These are phyloP conservation scores for Lepidium sativum DNA, from an alignment of 345 rosid species.

Conservation along the genomic window DNA sequence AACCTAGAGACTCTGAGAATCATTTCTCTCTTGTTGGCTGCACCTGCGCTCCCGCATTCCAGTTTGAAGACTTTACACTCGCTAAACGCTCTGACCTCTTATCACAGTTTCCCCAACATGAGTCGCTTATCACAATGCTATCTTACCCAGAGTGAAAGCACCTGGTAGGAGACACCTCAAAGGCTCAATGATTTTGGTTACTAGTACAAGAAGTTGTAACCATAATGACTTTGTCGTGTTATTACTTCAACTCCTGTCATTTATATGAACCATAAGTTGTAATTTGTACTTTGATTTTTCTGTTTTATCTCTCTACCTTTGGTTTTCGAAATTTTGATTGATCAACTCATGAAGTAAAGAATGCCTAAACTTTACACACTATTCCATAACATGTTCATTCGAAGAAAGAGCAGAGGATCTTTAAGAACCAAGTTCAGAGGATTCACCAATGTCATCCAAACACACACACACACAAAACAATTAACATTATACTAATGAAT, in stretches of 20 bases:
- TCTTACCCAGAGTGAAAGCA: conserved; percentile 32
- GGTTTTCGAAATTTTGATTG: not conserved
- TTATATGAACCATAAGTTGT: not conserved
- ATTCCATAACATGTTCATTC: not conserved
- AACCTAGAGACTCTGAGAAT: conserved; percentile 49
- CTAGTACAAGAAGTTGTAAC: too few relatives aligned
- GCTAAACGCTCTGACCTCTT: conserved; percentile 61
- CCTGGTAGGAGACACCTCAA: too few relatives aligned
- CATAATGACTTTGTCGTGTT: too few relatives aligned
- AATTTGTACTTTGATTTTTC: not conserved
- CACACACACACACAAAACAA: not conserved
- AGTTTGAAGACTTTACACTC: conserved; percentile 76
- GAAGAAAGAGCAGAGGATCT: not conserved
- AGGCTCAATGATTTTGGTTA: not conserved
- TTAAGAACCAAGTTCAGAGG: not conserved
- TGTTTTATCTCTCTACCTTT: not conserved
- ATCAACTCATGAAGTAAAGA: not conserved
- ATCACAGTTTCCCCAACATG: conserved; percentile 44
- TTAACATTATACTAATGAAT: too few relatives aligned
- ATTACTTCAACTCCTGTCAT: not conserved
- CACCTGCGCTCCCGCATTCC: conserved; percentile 93
- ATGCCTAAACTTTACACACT: not conserved
- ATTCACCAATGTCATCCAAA: not conserved
- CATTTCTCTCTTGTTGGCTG: conserved; percentile 84
- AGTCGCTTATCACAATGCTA: conserved; percentile 48